A percentile compares a stretch with the other conserved stretches of the same genome.
phyloP scores from a whole-genome alignment of 306 rosid species.

The Canavalia ensiformis region DNA sequence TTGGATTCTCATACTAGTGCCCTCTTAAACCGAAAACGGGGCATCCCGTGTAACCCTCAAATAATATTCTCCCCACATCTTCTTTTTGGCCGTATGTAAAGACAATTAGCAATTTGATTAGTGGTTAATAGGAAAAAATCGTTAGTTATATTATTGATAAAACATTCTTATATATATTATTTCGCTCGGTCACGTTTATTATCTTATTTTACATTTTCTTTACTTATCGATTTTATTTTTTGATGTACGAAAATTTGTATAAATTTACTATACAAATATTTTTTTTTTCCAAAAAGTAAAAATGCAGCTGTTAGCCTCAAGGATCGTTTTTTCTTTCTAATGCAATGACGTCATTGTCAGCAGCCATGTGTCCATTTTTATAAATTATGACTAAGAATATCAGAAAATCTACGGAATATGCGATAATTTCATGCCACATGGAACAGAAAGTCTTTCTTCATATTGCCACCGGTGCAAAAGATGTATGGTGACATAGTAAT shows the following conservation, averaged over 20 bases:
- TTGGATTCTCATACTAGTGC: conserved; percentile 33
- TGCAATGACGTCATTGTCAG: conserved; percentile 14
- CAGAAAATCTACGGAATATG: neutral
- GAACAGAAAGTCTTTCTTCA: neutral
- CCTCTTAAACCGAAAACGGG: conserved; percentile 31
- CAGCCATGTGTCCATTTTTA: conserved; percentile 30
- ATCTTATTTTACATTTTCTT: too few relatives aligned
- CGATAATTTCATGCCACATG: neutral
- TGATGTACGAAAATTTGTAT: too few relatives aligned
- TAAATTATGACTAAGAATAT: neutral
- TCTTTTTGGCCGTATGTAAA: conserved; percentile 47
- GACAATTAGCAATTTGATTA: conserved; percentile 21
- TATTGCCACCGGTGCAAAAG: conserved; percentile 16
- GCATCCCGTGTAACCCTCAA: conserved; percentile 22
- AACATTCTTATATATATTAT: too few relatives aligned
- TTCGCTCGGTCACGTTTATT: too few relatives aligned
- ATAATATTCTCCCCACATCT: conserved; percentile 29
- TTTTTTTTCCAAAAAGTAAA: neutral
- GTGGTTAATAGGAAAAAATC: neutral
- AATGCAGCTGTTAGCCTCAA: conserved; percentile 17
- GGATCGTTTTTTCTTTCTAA: neutral
- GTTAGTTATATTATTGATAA: too few relatives aligned
- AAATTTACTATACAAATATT: too few relatives aligned
- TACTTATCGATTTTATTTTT: too few relatives aligned
- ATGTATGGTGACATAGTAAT: neutral